Conservation (phyloP, 768 basidiomycete genomes). For the Trametes coccinea region DNA sequence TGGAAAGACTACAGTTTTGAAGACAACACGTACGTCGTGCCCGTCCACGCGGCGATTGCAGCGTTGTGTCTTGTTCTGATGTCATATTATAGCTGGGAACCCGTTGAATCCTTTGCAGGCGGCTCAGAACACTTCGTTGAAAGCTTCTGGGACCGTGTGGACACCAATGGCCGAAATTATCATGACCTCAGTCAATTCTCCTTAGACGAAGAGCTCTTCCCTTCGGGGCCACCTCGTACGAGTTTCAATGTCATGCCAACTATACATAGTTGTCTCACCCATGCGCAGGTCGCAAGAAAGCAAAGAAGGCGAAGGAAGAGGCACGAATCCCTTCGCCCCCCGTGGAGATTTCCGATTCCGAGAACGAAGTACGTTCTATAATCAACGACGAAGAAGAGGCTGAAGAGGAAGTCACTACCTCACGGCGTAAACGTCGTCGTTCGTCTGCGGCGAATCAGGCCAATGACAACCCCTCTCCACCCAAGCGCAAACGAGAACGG, state of each 20-base stretch:
- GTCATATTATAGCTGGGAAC: slow-evolving; percentile 58
- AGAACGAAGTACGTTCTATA: slow-evolving; percentile 20
- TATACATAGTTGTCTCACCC: not conserved
- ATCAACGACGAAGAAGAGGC: slow-evolving; percentile 13
- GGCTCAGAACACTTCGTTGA: slow-evolving; percentile 54
- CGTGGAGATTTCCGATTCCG: slow-evolving; percentile 9
- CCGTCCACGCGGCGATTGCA: not conserved
- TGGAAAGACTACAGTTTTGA: slow-evolving; percentile 25
- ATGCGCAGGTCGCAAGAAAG: slow-evolving; percentile 11
- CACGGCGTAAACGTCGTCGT: slow-evolving; percentile 9
- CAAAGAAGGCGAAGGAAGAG: slow-evolving; percentile 4
- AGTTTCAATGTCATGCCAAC: not conserved
- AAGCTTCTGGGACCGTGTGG: slow-evolving; percentile 39
- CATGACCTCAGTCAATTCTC: slow-evolving; percentile 50
- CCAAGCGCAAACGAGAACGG: slow-evolving; percentile 12
- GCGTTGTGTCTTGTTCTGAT: not conserved
- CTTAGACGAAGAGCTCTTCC: slow-evolving; percentile 53
- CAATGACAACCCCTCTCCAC: not conserved
- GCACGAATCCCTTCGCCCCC: not conserved
- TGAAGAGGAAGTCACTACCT: not conserved
- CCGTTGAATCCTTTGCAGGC: slow-evolving; percentile 54
- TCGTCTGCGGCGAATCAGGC: slow-evolving; percentile 2
- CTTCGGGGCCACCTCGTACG: slow-evolving; percentile 62
- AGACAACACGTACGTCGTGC: slow-evolving; percentile 29
- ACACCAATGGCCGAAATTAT: slow-evolving; percentile 45